Base-by-base conservation (phyloP, 2,329 filamentous ascomycete genomes). In the Aspergillus hortae region DNA sequence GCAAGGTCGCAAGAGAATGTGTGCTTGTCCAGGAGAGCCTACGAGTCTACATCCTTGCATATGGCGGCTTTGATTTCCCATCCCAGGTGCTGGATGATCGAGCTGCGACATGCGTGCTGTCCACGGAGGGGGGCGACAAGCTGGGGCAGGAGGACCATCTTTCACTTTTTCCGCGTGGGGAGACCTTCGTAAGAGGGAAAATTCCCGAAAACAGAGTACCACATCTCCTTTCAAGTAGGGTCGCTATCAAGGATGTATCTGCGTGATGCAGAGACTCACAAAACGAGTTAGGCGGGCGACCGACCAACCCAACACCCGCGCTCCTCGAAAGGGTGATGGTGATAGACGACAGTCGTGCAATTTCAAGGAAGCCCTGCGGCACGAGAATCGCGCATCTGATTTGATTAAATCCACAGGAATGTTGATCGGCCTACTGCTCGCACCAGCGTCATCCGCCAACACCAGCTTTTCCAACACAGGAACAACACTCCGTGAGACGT, bases 151-250 rank as follows among this genome's bases (percentile, higher is more conserved):
- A 30, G 23, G 23, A 23, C 23, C 23, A 1, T 23, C 27, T 11
- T 30, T 30, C 27, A 11, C 27, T 30, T 30, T 30, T 23, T 1
- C 5, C 23, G 23, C 4, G 1, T 6, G 6, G 23, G 23, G 5
- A 6, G 23, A 30, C 36, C 33, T 38, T 38, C 43, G 30, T 48
- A 48, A 53, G 44, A 48, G 48, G 47, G 38, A 51, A 56, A 54
- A 49, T 53, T 44, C 48, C 51, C 54, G 48, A 36, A 30, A 30
- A 30, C 27, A 30, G 6, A 53, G 48, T 32, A 46, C 49, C 41
- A 48, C 40, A 48, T 48, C 45, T 48, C 43, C 4, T 17, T 12
- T 12, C 19, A 17, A 11, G 5, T 14, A 38, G 35, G 14, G 35
- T 30, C 27, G 27, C 27, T 9, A 30, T 10, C 2, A 42, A 17